A percentile compares a stretch with the other conserved stretches of the same genome.
Conservation (phyloP, 139 green algal species). For the Chlorella vulgaris region DNA sequence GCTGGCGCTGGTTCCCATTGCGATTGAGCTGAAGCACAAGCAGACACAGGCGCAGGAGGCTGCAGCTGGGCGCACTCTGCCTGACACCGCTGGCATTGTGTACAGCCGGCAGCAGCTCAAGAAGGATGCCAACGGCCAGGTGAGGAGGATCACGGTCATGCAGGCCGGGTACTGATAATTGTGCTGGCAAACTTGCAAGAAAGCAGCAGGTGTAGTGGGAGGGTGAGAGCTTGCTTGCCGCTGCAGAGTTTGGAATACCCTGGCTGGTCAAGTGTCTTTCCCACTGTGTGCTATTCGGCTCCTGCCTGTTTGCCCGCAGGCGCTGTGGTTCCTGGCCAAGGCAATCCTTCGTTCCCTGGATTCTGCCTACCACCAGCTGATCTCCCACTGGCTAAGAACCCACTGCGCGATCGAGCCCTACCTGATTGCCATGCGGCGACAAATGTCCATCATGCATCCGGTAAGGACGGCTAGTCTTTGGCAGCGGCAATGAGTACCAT, state of each 20-base stretch:
- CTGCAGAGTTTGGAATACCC: too few species aligned
- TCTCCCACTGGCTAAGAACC: slow-evolving; percentile 55
- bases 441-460: slow-evolving; percentile 55
- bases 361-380: slow-evolving; percentile 52
- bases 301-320: too few species aligned
- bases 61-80: too few species aligned
- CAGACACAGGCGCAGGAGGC: slow-evolving; percentile 2
- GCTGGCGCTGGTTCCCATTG: slow-evolving; percentile 36
- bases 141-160: too few species aligned
- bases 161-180: too few species aligned
- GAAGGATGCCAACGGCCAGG: background rate
- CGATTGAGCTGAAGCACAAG: slow-evolving; percentile 50
- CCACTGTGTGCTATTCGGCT: too few species aligned
- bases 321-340: slow-evolving; percentile 56
- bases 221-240: too few species aligned
- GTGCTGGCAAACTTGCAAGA: too few species aligned
- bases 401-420: slow-evolving; percentile 57
- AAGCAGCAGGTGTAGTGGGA: too few species aligned
- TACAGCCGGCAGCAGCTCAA: slow-evolving; percentile 19
- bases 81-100: background rate
- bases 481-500: too few species aligned
- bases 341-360: slow-evolving; percentile 39
- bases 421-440: slow-evolving; percentile 49
- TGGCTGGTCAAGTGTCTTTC: too few species aligned
- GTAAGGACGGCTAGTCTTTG: slow-evolving; percentile 1